These are phyloP conservation scores for Quercus lobata DNA, from an alignment of 331 rosid genomes.

Conservation along the genomic window DNA sequence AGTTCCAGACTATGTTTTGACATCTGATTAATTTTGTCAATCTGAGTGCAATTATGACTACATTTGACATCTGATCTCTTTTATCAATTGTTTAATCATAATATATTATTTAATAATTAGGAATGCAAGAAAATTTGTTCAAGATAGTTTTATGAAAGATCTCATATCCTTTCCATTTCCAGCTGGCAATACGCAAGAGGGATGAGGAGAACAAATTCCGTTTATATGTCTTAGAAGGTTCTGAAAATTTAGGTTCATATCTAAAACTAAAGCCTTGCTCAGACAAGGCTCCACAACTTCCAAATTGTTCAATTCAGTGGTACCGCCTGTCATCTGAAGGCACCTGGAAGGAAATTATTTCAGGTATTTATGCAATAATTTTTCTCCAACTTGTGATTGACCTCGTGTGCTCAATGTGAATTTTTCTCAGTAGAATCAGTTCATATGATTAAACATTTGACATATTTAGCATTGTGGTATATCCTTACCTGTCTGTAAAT, in stretches of 20 bases:
- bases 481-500: not conserved
- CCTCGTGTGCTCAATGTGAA: constrained; percentile 2
- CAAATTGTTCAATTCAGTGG: constrained; percentile 85
- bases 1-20: not conserved
- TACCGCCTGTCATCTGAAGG: constrained; percentile 81
- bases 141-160: constrained; percentile 2
- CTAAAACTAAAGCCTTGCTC: constrained; percentile 60
- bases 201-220: constrained; percentile 60
- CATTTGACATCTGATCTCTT: not conserved
- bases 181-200: constrained; percentile 85
- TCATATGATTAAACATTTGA: not conserved
- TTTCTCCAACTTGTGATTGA: constrained; percentile 1
- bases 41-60: not conserved
- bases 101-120: not conserved
- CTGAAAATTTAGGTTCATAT: constrained; percentile 70
- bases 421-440: not conserved
- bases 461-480: not conserved
- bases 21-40: not conserved
- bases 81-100: not conserved
- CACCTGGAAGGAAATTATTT: constrained; percentile 78
- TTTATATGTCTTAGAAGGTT: constrained; percentile 59
- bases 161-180: constrained; percentile 30
- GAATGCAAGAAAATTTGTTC: not conserved
- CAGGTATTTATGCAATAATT: constrained; percentile 42
- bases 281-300: constrained; percentile 52